Evolutionary conservation across 371 early-diverging fungal genomes (phyloP).

Genomic region (Coemansia sp.): DNA sequence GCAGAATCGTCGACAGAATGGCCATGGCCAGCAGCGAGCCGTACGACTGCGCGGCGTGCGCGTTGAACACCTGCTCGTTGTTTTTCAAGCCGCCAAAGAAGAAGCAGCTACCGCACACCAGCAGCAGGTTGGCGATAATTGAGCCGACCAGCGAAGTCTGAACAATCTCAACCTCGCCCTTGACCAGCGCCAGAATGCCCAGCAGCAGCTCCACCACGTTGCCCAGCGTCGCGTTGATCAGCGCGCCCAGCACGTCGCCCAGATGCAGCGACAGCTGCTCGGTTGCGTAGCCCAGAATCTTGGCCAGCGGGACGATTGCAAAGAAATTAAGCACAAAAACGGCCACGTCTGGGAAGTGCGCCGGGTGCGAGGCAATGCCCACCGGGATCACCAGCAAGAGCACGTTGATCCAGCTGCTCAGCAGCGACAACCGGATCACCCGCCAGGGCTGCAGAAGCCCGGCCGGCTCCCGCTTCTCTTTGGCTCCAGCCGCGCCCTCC

Average conservation of each 20-base stretch:
- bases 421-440: slow-evolving; percentile 48
- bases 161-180: slow-evolving; percentile 75
- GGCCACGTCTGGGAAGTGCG: slow-evolving; percentile 64
- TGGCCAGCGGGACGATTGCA: slow-evolving; percentile 86
- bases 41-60: slow-evolving; percentile 77
- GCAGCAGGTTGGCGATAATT: slow-evolving; percentile 80
- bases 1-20: slow-evolving; percentile 72
- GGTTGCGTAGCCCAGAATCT: slow-evolving; percentile 67
- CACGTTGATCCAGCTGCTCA: slow-evolving; percentile 63
- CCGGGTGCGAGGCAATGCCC: slow-evolving; percentile 63
- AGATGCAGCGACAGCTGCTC: slow-evolving; percentile 69
- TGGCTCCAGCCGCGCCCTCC: neutral
- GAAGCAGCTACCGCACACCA: slow-evolving; percentile 79
- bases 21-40: slow-evolving; percentile 74
- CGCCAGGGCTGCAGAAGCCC: slow-evolving; percentile 35
- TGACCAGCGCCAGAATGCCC: slow-evolving; percentile 71
- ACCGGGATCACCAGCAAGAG: slow-evolving; percentile 73
- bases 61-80: slow-evolving; percentile 71
- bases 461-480: slow-evolving; percentile 16
- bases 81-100: slow-evolving; percentile 71
- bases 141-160: slow-evolving; percentile 87
- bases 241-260: slow-evolving; percentile 81
- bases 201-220: slow-evolving; percentile 83
- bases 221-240: slow-evolving; percentile 74
- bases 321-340: slow-evolving; percentile 84